Base-by-base conservation (phyloP, 73 alveolate genomes). In the Paramecium sexaurelia region DNA sequence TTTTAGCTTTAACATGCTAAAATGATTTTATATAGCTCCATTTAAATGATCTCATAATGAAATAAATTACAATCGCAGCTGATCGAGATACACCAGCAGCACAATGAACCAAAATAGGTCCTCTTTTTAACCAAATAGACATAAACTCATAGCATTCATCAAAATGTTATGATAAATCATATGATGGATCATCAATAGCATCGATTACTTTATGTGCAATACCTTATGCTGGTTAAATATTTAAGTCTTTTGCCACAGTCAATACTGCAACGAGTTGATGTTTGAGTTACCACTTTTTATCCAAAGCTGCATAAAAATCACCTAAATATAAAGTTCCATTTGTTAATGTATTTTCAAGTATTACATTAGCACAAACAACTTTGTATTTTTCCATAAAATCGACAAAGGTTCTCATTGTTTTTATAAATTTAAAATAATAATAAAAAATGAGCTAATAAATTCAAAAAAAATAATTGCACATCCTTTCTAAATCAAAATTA, bases 51-150 rank as follows among this genome's bases (percentile, higher is more conserved):
- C 96, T 91, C 95, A 97, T 96, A 84, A 93, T 11, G 55, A 68
- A 95, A 32, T 86, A 47, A n/a, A 87, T 93, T 11, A 95, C 97
- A 22, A 95, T 83, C 1, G 97, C 85, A 0, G 96, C 97, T 15
- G 96, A 87, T 6, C 97, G 45, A n/a, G 95, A 87, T 67, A 87
- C 92, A 10, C 97, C 97, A 27, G 93, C 95, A 17, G 85, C 90
- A 75, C 97, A 95, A 84, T 95, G 97, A 33, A 95, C 96, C 67
- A 95, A 55, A 8, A 95, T 95, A 11, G 88, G 83, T 55, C 92
- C 98, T 95, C 71, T 96, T 92, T 85, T 84, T 57, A 87, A 87
- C 94, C 85, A 96, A 13, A 35, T 20, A 5, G 55, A 32, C 36
- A 73, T 73, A 35, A 73, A 73, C 15, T 73, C 87, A 35, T 73